Evolutionary conservation across 1,284 basidiomycete genomes (phyloP), one percentile per base, ranked within the genome.

Genomic region (Somion occarium): DNA sequence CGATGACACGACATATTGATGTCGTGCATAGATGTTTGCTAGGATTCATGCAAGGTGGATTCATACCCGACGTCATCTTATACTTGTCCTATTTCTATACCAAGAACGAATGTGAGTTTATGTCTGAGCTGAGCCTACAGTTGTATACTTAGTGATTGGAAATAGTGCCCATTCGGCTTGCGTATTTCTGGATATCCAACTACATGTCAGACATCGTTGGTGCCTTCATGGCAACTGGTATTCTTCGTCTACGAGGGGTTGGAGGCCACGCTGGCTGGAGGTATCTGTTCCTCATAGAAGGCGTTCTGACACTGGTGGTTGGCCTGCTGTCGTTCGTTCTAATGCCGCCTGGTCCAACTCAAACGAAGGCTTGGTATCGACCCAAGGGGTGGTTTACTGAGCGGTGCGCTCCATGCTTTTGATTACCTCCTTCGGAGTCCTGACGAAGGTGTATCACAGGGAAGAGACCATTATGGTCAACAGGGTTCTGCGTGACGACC

Each of bases 21-120:
- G 15, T 4, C 19, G 3, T 5, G 20, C 19, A 15, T 47, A 66
- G 58, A 53, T 59, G 56, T 48, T 59, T 62, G 41, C 62, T 64
- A 37, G 78, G 78, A 2, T 72, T 81, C 55, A 68, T 79, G 50
- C 80, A 85, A 64, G 83, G 81, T 49, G 83, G 83, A 18, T 83
- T 80, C 57, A 79, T 83, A 48, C 82, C 80, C 0, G 82, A 85
- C 54, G 65, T 84, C 3, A 77, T 88, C 52, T 67, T 87, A 2
- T 88, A 87, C 61, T 65, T 87, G 18, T 83, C 82, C 1, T 87
- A 87, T 61, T 88, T 80, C 59, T 87, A 87, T 63, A 85, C 80
- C 2, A 83, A 82, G 63, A 75, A 67, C 3, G 83, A 86, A 61
- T 71, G 63, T 64, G 42, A 53, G 63, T 60, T 2, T 12, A 34